Percentiles rank a stretch among this genome's conserved stretches.
These are phyloP conservation scores for Podila clonocystis DNA, from an alignment of 192 early-diverging fungal species.

Conservation along the genomic window DNA sequence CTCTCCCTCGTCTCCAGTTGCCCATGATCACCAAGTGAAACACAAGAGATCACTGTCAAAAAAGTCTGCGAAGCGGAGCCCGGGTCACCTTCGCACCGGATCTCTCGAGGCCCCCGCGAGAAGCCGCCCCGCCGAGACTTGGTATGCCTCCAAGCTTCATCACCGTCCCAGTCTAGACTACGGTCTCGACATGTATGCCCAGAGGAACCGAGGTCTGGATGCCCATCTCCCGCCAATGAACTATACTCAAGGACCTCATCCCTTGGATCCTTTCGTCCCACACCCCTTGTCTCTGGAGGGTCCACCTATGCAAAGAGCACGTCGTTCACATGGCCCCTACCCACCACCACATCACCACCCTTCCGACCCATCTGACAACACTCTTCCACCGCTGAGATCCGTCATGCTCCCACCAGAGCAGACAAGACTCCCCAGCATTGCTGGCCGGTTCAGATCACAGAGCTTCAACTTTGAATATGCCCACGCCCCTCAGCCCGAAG, in stretches of 20 bases:
- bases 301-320: too few relatives aligned
- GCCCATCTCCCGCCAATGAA: not conserved
- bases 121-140: conserved; percentile 8
- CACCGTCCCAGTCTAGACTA: conserved; percentile 45
- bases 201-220: not conserved
- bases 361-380: not conserved
- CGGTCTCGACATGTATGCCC: conserved; percentile 23
- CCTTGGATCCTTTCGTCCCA: not conserved
- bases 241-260: not conserved
- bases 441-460: conserved; percentile 28
- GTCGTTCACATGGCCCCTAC: too few relatives aligned
- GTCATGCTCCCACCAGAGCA: conserved; percentile 22
- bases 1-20: too few relatives aligned
- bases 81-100: conserved; percentile 13
- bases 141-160: conserved; percentile 46
- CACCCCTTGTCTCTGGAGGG: not conserved
- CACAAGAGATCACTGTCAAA: not conserved
- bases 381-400: conserved; percentile 27
- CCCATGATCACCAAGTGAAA: too few relatives aligned
- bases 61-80: conserved; percentile 14
- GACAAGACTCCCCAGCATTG: conserved; percentile 15
- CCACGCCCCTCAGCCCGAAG: not conserved
- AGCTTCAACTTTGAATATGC: conserved; percentile 12
- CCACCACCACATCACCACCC: not conserved
- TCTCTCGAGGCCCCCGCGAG: conserved; percentile 18